Base-by-base conservation (phyloP, 768 basidiomycete species). In the Cytidiella melzeri region DNA sequence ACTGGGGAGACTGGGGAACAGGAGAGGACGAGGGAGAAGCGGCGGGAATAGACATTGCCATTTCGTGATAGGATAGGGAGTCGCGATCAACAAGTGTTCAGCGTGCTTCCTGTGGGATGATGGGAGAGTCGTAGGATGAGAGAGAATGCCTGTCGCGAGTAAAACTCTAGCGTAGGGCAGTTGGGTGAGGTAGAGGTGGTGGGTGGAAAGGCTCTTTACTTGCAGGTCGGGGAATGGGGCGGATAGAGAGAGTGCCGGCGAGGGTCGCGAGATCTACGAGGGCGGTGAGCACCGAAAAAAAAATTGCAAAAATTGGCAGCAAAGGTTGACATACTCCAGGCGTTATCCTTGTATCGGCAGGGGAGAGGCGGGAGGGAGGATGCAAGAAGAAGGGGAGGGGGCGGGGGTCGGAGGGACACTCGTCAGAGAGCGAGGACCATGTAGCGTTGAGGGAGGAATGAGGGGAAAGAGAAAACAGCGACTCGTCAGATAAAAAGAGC, bases 251-350 rank as follows among this genome's bases (percentile, higher is more conserved):
- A 77, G 71, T 43, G 82, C 84, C 86, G 85, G 76, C 83, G 90
- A 91, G 89, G 88, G 88, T 91, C 87, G 87, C 87, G 87, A 91
- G 88, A 78, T 79, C 84, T 88, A 61, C 36, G 28, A 20, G 47
- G 37, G 23, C 52, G 41, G 38, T 47, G 47, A 48, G 25, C 45
- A n/a, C n/a, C n/a, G n/a, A n/a, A n/a, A n/a, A n/a, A n/a, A n/a
- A n/a, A n/a, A n/a, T n/a, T n/a, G n/a, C n/a, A n/a, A n/a, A n/a
- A n/a, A n/a, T n/a, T n/a, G 28, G 23, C 43, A 43, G 27, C 24
- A 36, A 53, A 27, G 41, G 15, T 7, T 23, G 37, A 19, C 21
- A 59, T 70, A 75, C 73, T 51, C 72, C 73, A 75, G 69, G 73
- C 73, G 73, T 69, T 67, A 70, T 76, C 73, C 73, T 75, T 76